Base-by-base conservation (phyloP, 2,329 filamentous ascomycete species). In the Diaporthe aspalathi region DNA sequence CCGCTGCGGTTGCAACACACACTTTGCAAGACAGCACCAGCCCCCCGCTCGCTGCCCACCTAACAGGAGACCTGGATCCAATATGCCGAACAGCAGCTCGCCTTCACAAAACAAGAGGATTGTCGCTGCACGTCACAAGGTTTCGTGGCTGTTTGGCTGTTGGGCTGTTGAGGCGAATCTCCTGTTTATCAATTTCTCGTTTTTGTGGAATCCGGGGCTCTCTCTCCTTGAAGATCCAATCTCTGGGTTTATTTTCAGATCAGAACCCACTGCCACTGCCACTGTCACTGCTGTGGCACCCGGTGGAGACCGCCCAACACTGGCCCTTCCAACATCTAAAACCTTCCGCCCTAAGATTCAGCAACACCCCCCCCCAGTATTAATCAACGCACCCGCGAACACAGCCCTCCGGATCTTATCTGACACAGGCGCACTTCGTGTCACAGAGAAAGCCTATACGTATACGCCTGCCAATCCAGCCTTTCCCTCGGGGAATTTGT, bases 171-270 rank as follows among this genome's bases (percentile, higher is more conserved):
- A 62, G 40, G 66, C 62, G 43, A 38, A 52, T 66, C 65, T 69
- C 66, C 67, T 62, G 53, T 40, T 53, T 50, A 65, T 50, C 63
- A 67, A 57, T 71, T 52, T 68, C 52, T 65, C 24, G 12, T 54
- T 43, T 45, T 35, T 49, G 60, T 52, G 52, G 40, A 52, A 53
- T 62, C 67, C 63, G 57, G 67, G 69, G 68, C 22, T 56, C 20
- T 63, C 20, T 63, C 66, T 56, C 68, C 57, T 66, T 62, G 69
- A 67, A 54, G 57, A 71, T 69, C 69, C 69, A 71, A 71, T 73
- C 65, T 71, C 47, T 65, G 65, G 47, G 38, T 62, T 68, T 73
- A 73, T 73, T 73, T 73, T 67, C 5, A 69, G 69, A 68, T 56
- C 62, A 40, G 40, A 54, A 29, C 43, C 20, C 56, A 62, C 47